Evolutionary conservation across 176 grass and related monocot species (phyloP).

Genomic region (Neostapfia colusana): DNA sequence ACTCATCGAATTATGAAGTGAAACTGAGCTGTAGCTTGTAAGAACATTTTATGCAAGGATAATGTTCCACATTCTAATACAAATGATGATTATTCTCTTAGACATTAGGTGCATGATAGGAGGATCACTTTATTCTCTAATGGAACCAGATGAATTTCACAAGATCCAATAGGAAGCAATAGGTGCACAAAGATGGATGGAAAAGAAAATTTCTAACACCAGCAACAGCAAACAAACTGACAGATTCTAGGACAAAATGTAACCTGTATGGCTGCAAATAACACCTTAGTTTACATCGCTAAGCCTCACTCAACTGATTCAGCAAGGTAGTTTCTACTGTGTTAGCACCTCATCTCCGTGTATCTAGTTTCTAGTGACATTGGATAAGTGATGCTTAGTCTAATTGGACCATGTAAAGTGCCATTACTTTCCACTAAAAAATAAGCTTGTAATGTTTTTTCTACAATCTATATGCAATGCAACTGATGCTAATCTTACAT

Average conservation of each 20-base stretch:
- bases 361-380: background rate
- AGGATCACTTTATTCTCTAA: background rate
- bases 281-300: background rate
- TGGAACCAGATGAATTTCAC: conserved; percentile 7
- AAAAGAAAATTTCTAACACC: background rate
- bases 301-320: background rate
- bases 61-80: background rate
- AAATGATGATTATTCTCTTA: background rate
- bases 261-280: background rate
- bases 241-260: background rate
- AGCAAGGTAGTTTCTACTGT: background rate
- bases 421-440: background rate
- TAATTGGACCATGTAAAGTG: conserved; percentile 7
- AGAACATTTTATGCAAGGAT: background rate
- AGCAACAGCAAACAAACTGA: background rate
- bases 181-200: background rate
- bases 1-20: conserved; percentile 13
- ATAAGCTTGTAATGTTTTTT: background rate
- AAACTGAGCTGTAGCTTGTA: background rate
- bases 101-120: background rate
- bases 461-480: conserved; percentile 19
- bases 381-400: background rate
- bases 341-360: background rate
- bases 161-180: conserved; percentile 8
- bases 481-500: background rate